Conservation (phyloP, 768 basidiomycete genomes). For the Pisolithus microcarpus region DNA sequence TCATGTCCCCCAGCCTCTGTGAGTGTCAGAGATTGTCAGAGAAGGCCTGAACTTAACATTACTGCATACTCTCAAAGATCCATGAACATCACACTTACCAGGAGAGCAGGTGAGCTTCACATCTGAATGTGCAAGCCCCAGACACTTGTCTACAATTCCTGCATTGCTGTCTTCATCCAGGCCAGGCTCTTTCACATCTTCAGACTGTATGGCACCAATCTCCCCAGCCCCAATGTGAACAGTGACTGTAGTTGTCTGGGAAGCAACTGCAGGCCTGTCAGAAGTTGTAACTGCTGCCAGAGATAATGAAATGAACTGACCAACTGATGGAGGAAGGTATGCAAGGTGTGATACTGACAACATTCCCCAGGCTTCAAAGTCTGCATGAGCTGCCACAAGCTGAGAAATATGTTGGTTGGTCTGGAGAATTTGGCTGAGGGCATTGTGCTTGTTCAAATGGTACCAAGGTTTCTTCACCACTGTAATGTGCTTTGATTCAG, state of each 20-base stretch:
- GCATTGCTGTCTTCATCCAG: neutral
- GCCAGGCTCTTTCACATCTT: neutral
- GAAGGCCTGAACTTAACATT: no score
- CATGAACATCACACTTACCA: neutral
- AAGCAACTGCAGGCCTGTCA: neutral
- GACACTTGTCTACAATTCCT: neutral
- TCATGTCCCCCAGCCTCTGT: no score
- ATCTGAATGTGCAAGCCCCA: neutral
- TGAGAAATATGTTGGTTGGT: neutral
- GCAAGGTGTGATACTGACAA: neutral
- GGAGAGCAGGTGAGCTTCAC: neutral
- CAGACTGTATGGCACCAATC: no score
- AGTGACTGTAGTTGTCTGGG: no score
- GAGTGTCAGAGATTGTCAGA: no score
- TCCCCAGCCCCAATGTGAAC: no score
- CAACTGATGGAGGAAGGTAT: no score
- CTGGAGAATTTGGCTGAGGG: neutral
- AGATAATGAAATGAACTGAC: no score
- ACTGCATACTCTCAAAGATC: neutral
- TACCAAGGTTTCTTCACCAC: no score
- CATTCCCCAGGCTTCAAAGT: constrained; percentile 17
- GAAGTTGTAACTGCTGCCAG: no score
- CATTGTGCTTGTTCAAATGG: no score
- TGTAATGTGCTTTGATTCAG: no score
- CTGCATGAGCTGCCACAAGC: neutral